phyloP scores from a whole-genome alignment of 2,329 filamentous ascomycete genomes.

The Acrocalymma vagum region DNA sequence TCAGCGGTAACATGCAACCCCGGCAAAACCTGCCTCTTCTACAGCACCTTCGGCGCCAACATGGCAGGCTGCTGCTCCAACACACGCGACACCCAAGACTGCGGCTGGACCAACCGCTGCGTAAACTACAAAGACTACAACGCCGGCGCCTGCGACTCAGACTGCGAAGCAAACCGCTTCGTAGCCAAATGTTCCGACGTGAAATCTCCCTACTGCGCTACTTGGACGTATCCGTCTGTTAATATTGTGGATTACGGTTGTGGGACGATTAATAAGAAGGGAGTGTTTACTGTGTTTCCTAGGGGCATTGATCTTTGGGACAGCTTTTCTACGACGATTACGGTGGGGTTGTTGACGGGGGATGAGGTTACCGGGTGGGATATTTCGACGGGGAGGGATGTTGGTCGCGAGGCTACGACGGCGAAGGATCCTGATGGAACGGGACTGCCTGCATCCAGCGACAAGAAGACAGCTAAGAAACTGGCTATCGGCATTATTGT shows the following conservation, averaged over 20 bases:
- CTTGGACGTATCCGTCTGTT: conserved; percentile 35
- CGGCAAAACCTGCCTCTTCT: conserved; percentile 34
- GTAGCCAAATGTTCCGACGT: conserved; percentile 31
- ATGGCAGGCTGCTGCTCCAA: conserved; percentile 39
- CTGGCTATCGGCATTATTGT: conserved; percentile 26
- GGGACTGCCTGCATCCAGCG: background rate
- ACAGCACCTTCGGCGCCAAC: conserved; percentile 24
- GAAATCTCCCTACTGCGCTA: conserved; percentile 30
- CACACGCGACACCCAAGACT: conserved; percentile 26
- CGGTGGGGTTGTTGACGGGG: conserved; percentile 24
- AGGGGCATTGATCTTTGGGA: conserved; percentile 18
- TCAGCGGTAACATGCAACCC: conserved; percentile 21
- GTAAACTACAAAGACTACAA: conserved; percentile 27
- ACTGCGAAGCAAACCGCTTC: conserved; percentile 29
- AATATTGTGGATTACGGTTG: conserved; percentile 33
- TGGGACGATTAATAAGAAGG: conserved; percentile 12
- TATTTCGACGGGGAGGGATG: background rate
- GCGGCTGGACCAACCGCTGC: conserved; percentile 35
- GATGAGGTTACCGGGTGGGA: conserved; percentile 19
- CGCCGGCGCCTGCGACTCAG: conserved; percentile 20
- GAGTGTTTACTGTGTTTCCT: conserved; percentile 24
- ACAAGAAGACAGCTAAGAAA: conserved; percentile 20
- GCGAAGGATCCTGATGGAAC: background rate
- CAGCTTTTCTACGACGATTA: conserved; percentile 25
- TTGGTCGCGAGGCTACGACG: background rate